phyloP scores from a whole-genome alignment of 306 rosid species.

The Gastrolobium bilobum region DNA sequence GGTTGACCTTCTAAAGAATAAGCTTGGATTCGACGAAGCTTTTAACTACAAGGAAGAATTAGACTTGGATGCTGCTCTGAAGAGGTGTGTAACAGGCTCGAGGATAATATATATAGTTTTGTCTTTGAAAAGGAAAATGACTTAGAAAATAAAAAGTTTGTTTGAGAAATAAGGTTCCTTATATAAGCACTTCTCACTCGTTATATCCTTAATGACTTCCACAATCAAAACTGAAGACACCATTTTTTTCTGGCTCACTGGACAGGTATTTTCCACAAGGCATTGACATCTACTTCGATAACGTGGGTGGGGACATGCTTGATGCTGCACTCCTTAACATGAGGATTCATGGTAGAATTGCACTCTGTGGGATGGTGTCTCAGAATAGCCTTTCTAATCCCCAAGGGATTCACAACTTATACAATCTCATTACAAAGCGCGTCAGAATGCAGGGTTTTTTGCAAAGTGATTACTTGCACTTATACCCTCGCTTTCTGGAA shows the following conservation, averaged over 20 bases:
- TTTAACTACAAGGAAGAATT: constrained; percentile 63
- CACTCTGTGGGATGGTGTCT: constrained; percentile 63
- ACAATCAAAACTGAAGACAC: not conserved
- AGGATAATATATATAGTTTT: not conserved
- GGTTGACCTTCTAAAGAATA: constrained; percentile 58
- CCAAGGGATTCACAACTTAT: constrained; percentile 49
- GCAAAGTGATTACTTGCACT: constrained; percentile 57
- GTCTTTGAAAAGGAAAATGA: constrained; percentile 5
- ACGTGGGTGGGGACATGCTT: constrained; percentile 59
- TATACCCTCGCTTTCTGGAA: constrained; percentile 56
- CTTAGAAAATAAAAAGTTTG: not conserved
- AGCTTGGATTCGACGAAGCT: constrained; percentile 61
- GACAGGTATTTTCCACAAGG: constrained; percentile 60
- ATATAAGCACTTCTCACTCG: not conserved
- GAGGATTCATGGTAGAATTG: constrained; percentile 60
- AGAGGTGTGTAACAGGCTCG: constrained; percentile 43
- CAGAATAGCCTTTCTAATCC: constrained; percentile 52
- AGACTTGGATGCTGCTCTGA: constrained; percentile 55
- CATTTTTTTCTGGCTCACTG: not conserved
- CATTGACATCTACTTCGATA: constrained; percentile 62
- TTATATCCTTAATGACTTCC: not conserved
- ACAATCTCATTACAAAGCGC: constrained; percentile 46
- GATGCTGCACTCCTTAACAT: constrained; percentile 63
- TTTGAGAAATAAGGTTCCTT: constrained; percentile 9
- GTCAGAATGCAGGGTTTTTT: constrained; percentile 58